These are phyloP conservation scores for Cicer yamashitae DNA, from an alignment of 306 rosid species.

Conservation along the genomic window DNA sequence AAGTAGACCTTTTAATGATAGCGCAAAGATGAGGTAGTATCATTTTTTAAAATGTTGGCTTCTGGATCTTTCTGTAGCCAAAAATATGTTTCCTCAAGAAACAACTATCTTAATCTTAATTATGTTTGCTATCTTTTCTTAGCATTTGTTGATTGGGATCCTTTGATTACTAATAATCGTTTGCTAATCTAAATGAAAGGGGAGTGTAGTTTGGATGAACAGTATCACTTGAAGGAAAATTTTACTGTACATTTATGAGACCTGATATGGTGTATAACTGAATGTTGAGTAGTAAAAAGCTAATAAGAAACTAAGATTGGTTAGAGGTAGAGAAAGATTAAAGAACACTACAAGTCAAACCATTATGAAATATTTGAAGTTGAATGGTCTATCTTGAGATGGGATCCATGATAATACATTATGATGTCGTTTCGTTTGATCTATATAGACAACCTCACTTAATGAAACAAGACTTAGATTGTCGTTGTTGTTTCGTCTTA, in stretches of 20 bases:
- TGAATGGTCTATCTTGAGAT: background rate
- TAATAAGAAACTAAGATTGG: background rate
- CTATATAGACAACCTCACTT: background rate
- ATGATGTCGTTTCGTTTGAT: background rate
- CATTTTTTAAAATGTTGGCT: background rate
- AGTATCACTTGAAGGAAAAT: background rate
- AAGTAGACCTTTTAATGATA: background rate
- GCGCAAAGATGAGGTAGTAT: background rate
- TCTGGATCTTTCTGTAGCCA: background rate
- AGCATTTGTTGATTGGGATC: constrained; percentile 12
- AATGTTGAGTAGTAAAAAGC: background rate
- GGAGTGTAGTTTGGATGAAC: background rate
- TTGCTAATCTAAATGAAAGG: background rate
- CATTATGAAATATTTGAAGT: background rate
- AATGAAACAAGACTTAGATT: background rate
- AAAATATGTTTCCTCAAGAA: background rate
- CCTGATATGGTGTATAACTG: background rate
- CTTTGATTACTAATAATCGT: background rate
- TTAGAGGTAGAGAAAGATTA: background rate
- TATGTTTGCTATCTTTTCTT: background rate
- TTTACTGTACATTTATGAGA: background rate
- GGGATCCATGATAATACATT: background rate
- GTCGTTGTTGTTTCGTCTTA: background rate
- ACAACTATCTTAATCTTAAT: background rate
- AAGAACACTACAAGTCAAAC: background rate